Evolutionary conservation across 1,284 basidiomycete species (phyloP).

Genomic region (Naganishia albida): DNA sequence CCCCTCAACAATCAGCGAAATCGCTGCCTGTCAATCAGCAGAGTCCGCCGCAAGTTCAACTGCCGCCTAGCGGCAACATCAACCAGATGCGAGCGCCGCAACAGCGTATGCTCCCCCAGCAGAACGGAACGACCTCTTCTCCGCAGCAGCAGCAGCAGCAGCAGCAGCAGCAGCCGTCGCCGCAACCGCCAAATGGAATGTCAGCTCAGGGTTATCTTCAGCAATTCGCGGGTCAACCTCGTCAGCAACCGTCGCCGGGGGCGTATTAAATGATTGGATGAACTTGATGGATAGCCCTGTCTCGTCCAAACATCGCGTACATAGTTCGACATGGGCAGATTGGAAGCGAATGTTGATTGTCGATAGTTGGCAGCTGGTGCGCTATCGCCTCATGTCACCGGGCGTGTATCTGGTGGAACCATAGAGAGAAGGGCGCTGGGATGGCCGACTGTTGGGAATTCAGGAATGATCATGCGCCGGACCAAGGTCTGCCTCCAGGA

Average conservation of each 20-base stretch:
- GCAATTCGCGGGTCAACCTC: slow-evolving; percentile 12
- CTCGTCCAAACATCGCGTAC: too few species aligned
- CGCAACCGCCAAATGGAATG: slow-evolving; percentile 23
- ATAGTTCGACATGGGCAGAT: too few species aligned
- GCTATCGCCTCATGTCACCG: too few species aligned
- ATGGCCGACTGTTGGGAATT: too few species aligned
- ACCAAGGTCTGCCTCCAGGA: too few species aligned
- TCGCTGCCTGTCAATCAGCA: slow-evolving; percentile 2
- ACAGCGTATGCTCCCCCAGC: slow-evolving; percentile 24
- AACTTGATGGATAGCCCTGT: too few species aligned
- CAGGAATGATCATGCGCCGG: too few species aligned
- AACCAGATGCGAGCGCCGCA: slow-evolving; percentile 35
- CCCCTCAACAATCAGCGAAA: slow-evolving; percentile 1
- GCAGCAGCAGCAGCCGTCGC: slow-evolving; percentile 18
- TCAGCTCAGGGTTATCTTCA: slow-evolving; percentile 25
- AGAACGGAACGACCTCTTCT: slow-evolving; percentile 9
- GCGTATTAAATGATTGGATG: slow-evolving; percentile 1
- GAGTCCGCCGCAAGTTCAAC: slow-evolving; percentile 10
- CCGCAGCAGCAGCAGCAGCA: too few species aligned
- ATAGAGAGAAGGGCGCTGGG: too few species aligned
- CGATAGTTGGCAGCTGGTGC: too few species aligned
- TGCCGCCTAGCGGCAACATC: slow-evolving; percentile 33
- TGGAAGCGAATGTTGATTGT: too few species aligned
- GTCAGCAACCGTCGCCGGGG: slow-evolving; percentile 10
- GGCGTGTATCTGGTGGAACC: too few species aligned